phyloP scores from a whole-genome alignment of 441 rosid species.

The Erodium trifolium region DNA sequence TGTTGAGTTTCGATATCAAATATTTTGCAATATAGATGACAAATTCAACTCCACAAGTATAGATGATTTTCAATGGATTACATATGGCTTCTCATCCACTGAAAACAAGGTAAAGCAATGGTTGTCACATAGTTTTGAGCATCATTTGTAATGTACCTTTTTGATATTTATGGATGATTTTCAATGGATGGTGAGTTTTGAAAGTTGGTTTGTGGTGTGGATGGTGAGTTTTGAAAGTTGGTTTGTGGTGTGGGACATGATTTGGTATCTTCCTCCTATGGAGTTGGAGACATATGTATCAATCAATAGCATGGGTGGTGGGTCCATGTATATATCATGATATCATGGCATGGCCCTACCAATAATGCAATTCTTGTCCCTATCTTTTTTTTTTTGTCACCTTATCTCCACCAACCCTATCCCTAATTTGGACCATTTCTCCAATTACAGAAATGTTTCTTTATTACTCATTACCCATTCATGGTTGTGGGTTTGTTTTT shows the following conservation, averaged over 20 bases:
- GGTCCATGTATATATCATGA: neutral
- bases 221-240: neutral
- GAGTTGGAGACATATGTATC: neutral
- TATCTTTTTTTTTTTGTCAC: neutral
- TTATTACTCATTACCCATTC: no score
- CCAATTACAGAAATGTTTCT: no score
- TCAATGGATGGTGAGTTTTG: neutral
- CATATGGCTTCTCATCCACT: no score
- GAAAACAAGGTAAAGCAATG: no score
- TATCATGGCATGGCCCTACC: neutral
- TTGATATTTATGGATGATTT: neutral
- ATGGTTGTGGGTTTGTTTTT: no score
- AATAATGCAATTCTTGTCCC: neutral
- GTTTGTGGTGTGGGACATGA: neutral
- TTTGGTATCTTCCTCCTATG: neutral
- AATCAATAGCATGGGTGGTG: neutral
- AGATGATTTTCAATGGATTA: no score
- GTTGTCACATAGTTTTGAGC: neutral
- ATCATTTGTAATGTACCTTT: no score
- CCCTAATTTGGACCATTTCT: neutral
- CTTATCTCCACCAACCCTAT: neutral
- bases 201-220: neutral
- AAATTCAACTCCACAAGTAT: no score
- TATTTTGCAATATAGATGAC: no score
- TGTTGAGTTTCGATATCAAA: neutral